Base-by-base conservation (phyloP, 225 moss, liverwort and hornwort genomes). In the Physcomitrium patens region DNA sequence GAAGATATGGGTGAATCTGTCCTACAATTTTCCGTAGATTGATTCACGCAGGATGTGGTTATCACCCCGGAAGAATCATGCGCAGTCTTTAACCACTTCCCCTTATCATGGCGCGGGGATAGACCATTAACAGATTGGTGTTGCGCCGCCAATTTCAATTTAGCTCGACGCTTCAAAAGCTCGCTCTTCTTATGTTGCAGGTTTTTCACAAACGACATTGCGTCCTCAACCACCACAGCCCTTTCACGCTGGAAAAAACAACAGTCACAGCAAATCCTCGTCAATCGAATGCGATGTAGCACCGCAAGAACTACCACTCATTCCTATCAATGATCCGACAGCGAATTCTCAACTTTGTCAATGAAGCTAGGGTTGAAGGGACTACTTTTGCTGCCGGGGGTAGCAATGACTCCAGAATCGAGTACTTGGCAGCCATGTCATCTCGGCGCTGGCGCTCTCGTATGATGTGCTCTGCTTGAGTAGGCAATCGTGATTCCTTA, bases 381-480 rank as follows among this genome's bases (percentile, higher is more conserved):
- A 49, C 0, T 68, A 86, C 86, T 41, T 76, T 86, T 2, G 65
- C 5, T 41, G 65, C 71, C 1, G 75, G 69, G 11, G 78, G 83
- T 64, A 86, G 68, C 60, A 83, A 37, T 28, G 86, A 83, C 75
- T 80, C 86, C 78, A 86, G 75, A 31, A 44, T 54, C 5, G 22
- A 41, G 53, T 75, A 86, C 71, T 83, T 86, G 58, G 68, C 68
- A 23, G 83, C 58, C 83, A 80, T 83, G 65, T 75, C 82, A 60
- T 86, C 72, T 5, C 86, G 62, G 26, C 86, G 68, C 68, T 63
- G 70, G 19, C 86, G 82, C 74, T 83, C 82, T 10, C 86, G 79
- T 11, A 74, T 67, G 70, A 83, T 80, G 67, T 83, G 86, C 63
- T 78, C 80, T 12, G 37, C 64, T 5, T 9, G 63, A 3, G 64